Evolutionary conservation across 306 rosid species (phyloP).

Genomic region (Glycine latifolia): DNA sequence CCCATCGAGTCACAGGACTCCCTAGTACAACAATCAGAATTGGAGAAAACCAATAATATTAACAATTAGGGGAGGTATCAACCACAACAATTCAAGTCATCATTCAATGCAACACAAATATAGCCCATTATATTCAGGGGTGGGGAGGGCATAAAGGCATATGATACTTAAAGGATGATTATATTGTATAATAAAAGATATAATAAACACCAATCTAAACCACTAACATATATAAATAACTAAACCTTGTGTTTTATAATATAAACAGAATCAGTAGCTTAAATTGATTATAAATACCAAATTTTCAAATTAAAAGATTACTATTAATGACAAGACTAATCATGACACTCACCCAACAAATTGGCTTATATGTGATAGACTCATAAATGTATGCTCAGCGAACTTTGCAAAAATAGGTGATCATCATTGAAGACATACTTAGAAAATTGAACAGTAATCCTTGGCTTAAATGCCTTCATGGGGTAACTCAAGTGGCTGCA

Average conservation of each 20-base stretch:
- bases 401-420: too few relatives aligned
- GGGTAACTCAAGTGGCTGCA: not conserved
- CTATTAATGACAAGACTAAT: slow-evolving; percentile 7
- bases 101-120: slow-evolving; percentile 12
- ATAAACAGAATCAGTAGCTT: not conserved
- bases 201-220: not conserved
- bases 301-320: not conserved
- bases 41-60: slow-evolving; percentile 25
- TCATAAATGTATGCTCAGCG: too few relatives aligned
- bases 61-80: slow-evolving; percentile 29
- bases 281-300: slow-evolving; percentile 5
- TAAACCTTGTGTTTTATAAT: not conserved
- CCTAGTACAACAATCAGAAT: slow-evolving; percentile 54
- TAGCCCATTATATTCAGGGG: not conserved
- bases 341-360: slow-evolving; percentile 2
- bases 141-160: not conserved
- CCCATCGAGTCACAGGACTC: slow-evolving; percentile 93
- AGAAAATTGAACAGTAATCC: not conserved
- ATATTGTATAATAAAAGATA: slow-evolving; percentile 5
- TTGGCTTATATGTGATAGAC: not conserved
- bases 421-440: not conserved
- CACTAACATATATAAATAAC: slow-evolving; percentile 15
- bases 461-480: slow-evolving; percentile 1
- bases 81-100: not conserved
- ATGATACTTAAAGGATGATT: slow-evolving; percentile 18